Conservation (phyloP, 202 grass and related monocot species). For the Schoenoplectus triqueter region DNA sequence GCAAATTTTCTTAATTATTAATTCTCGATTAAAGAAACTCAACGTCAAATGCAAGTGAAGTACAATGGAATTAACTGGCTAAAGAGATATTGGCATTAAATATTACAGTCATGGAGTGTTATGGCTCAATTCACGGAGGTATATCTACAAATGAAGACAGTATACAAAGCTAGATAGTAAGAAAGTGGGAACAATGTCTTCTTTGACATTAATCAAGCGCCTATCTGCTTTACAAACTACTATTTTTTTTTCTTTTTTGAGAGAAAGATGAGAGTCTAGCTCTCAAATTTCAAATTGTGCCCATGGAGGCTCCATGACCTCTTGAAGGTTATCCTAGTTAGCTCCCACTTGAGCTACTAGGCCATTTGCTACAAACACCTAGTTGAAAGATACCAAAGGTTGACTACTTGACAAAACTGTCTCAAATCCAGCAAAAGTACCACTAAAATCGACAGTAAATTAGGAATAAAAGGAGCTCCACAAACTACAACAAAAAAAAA, state of each 20-base stretch:
- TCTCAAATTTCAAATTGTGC: too few relatives aligned
- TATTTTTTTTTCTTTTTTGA: too few relatives aligned
- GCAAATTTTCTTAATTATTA: not conserved
- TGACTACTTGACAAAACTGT: not conserved
- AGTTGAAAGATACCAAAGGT: not conserved
- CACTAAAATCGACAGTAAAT: not conserved
- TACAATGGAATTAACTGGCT: not conserved
- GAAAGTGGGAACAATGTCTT: not conserved
- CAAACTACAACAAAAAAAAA: not conserved
- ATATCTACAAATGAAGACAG: not conserved
- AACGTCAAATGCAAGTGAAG: not conserved
- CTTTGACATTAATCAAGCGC: not conserved
- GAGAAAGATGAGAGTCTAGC: too few relatives aligned
- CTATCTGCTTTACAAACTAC: slow-evolving; percentile 12
- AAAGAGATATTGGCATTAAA: not conserved
- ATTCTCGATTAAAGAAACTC: not conserved
- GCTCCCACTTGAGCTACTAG: too few relatives aligned
- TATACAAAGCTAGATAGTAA: not conserved
- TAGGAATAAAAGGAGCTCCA: not conserved
- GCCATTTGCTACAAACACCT: not conserved
- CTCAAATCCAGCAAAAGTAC: not conserved
- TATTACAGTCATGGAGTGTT: not conserved
- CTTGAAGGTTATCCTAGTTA: too few relatives aligned
- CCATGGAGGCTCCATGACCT: too few relatives aligned
- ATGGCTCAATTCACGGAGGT: slow-evolving; percentile 17